Evolutionary conservation across 192 early-diverging fungal genomes (phyloP).

Genomic region (Backusella westeae): DNA sequence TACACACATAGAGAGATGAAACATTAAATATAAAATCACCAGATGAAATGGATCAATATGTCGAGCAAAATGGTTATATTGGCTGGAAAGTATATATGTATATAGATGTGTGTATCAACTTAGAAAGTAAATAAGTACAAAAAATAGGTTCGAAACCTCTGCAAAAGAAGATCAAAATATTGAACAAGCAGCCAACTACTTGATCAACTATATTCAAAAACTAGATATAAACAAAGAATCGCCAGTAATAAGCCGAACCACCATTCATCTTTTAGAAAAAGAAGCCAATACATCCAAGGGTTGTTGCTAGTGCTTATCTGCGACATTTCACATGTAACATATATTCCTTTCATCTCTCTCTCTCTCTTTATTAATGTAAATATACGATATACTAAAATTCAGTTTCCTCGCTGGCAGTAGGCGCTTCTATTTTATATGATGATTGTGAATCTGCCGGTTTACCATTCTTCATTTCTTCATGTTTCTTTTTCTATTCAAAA

Average conservation of each 20-base stretch:
- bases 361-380: neutral
- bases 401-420: neutral
- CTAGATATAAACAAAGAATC: neutral
- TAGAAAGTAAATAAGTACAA: neutral
- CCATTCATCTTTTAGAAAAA: neutral
- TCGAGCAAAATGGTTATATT: conserved; percentile 49
- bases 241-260: neutral
- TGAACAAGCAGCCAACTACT: conserved; percentile 49
- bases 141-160: conserved; percentile 52
- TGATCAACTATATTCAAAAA: conserved; percentile 26
- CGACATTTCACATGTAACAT: neutral
- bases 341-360: neutral
- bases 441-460: neutral
- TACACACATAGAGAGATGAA: neutral
- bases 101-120: neutral
- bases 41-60: conserved; percentile 46
- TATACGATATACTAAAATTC: neutral
- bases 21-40: neutral
- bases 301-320: neutral
- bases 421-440: neutral
- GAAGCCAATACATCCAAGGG: neutral
- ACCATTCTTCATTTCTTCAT: conserved; percentile 34
- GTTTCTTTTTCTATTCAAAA: conserved; percentile 42
- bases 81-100: conserved; percentile 39
- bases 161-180: conserved; percentile 61